Conservation (phyloP, 768 basidiomycete genomes). For the Leccinum aurantiacum region DNA sequence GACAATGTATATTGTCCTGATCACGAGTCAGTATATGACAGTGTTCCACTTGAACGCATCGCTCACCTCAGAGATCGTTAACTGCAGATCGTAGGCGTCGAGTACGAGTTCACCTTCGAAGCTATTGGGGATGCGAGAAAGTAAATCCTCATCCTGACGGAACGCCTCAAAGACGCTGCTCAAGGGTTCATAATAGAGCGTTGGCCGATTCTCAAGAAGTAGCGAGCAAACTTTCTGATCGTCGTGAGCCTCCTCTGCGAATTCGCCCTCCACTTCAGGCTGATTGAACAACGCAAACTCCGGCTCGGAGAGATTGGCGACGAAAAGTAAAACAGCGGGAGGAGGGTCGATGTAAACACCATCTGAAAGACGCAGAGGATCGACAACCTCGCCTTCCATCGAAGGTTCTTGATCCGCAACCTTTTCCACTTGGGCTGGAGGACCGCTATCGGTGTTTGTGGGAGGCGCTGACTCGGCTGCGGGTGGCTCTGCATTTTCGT, state of each 20-base stretch:
- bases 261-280: slow-evolving; percentile 33
- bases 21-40: slow-evolving; percentile 8
- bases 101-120: slow-evolving; percentile 63
- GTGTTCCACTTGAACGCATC: background rate
- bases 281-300: slow-evolving; percentile 59
- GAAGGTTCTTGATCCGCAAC: slow-evolving; percentile 10
- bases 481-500: slow-evolving; percentile 9
- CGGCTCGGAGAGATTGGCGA: slow-evolving; percentile 40
- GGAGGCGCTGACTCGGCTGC: slow-evolving; percentile 12
- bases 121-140: slow-evolving; percentile 47
- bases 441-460: background rate
- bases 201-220: slow-evolving; percentile 62
- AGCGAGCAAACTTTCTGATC: slow-evolving; percentile 34
- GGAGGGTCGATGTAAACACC: slow-evolving; percentile 76
- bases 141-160: slow-evolving; percentile 53
- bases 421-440: slow-evolving; percentile 12
- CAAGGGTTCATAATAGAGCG: slow-evolving; percentile 76
- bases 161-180: slow-evolving; percentile 69
- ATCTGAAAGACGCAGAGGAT: slow-evolving; percentile 62
- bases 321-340: slow-evolving; percentile 59
- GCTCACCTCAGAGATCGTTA: slow-evolving; percentile 64
- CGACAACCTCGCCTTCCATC: slow-evolving; percentile 20
- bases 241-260: slow-evolving; percentile 15
- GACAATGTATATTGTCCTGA: slow-evolving; percentile 69
- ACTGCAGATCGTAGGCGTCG: slow-evolving; percentile 67